Percentiles rank a stretch among this genome's conserved stretches.
Conservation (phyloP, 441 rosid genomes). For the Arabidopsis lyrata region DNA sequence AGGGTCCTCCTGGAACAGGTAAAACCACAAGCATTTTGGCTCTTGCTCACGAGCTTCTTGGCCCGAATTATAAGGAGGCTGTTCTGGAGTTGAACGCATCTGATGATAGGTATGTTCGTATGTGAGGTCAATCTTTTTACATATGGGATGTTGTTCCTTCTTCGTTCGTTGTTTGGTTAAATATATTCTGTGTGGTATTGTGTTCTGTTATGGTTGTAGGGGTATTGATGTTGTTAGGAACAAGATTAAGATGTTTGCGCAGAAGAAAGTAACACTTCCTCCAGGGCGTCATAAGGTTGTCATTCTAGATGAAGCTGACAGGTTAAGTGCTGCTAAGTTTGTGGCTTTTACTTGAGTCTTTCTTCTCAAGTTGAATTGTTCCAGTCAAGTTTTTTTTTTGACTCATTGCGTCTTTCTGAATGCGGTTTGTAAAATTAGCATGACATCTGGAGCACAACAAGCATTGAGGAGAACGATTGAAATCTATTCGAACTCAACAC, state of each 20-base stretch:
- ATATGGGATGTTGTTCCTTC: neutral
- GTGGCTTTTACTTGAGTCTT: neutral
- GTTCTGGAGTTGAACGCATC: conserved; percentile 97
- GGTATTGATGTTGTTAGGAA: conserved; percentile 96
- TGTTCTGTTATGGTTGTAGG: conserved; percentile 47
- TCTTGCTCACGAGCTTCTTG: conserved; percentile 93
- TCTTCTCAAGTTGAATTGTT: neutral
- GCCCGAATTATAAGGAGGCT: conserved; percentile 78
- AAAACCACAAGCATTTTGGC: conserved; percentile 95
- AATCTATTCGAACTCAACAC: conserved; percentile 88
- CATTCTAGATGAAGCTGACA: conserved; percentile 96
- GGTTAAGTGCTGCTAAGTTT: conserved; percentile 51
- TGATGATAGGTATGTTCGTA: conserved; percentile 72
- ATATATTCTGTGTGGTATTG: conserved; percentile 23
- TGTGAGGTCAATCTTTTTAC: neutral
- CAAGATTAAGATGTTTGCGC: conserved; percentile 99
- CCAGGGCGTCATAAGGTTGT: conserved; percentile 90
- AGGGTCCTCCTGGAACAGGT: conserved; percentile 99
- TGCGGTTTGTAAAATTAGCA: conserved; percentile 54
- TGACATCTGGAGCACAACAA: conserved; percentile 99
- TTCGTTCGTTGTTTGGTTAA: neutral
- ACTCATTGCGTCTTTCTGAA: neutral
- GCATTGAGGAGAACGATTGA: conserved; percentile 97
- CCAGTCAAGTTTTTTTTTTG: neutral
- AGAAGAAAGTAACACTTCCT: conserved; percentile 88